These are phyloP conservation scores for Ampelomyces quisqualis DNA, from an alignment of 2,329 filamentous ascomycete species.

Conservation along the genomic window DNA sequence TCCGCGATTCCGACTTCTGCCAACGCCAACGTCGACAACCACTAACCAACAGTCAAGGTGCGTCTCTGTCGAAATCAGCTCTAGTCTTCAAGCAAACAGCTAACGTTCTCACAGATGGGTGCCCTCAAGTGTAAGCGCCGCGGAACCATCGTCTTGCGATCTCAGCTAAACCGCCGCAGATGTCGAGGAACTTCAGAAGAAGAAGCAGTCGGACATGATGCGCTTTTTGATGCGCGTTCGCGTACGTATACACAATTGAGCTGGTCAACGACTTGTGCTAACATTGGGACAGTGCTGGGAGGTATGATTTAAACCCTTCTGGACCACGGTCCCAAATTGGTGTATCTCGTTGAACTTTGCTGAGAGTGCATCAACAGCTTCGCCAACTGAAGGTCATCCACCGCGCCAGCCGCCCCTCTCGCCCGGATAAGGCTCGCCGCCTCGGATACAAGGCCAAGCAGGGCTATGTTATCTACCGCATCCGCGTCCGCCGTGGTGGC, in stretches of 20 bases:
- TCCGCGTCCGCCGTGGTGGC: slow-evolving; percentile 96
- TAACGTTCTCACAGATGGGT: slow-evolving; percentile 71
- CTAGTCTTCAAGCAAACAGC: slow-evolving; percentile 10
- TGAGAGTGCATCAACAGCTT: slow-evolving; percentile 99
- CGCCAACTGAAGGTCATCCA: slow-evolving; percentile 99
- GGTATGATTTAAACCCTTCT: slow-evolving; percentile 57
- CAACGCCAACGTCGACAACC: slow-evolving; percentile 34
- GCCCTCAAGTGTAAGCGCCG: slow-evolving; percentile 76
- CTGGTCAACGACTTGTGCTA: slow-evolving; percentile 24
- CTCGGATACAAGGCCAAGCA: slow-evolving; percentile 99
- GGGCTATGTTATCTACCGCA: slow-evolving; percentile 99
- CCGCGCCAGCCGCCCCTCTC: slow-evolving; percentile 95
- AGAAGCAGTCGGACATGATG: slow-evolving; percentile 99
- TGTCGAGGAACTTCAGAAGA: slow-evolving; percentile 99
- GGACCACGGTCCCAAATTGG: slow-evolving; percentile 43
- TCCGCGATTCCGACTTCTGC: slow-evolving; percentile 14
- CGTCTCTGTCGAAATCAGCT: slow-evolving; percentile 4
- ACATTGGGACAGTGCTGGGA: slow-evolving; percentile 75
- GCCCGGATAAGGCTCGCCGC: slow-evolving; percentile 99
- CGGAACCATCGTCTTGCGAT: slow-evolving; percentile 2
- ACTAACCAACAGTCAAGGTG: slow-evolving; percentile 44
- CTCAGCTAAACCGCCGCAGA: slow-evolving; percentile 46
- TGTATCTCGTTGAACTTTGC: slow-evolving; percentile 98
- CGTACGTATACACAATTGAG: slow-evolving; percentile 40
- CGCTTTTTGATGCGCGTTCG: slow-evolving; percentile 93